Percentiles rank a stretch among this genome's conserved stretches.
Conservation (phyloP, 345 rosid genomes). For the Eucalyptus curtisii region DNA sequence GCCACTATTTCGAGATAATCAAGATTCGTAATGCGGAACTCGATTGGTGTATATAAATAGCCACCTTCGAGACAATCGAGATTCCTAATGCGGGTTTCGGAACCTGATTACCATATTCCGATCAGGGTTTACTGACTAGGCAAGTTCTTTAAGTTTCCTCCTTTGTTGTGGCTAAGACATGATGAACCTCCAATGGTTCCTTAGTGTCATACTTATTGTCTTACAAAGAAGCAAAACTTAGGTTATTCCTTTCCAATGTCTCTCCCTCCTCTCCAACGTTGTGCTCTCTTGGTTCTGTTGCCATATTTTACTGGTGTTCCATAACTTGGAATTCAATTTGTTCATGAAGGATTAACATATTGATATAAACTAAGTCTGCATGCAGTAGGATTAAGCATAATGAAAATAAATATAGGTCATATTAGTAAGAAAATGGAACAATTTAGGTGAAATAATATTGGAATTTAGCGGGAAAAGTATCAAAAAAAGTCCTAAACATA, state of each 20-base stretch:
- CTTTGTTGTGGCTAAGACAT: neutral
- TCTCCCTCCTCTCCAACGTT: neutral
- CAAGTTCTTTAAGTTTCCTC: neutral
- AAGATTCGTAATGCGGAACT: neutral
- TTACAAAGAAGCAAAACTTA: neutral
- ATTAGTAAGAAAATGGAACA: neutral
- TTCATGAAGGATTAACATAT: neutral
- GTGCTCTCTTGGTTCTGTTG: neutral
- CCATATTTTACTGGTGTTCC: neutral
- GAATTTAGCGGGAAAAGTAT: neutral
- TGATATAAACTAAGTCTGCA: neutral
- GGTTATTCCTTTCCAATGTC: neutral
- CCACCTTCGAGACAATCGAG: neutral
- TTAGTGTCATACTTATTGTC: neutral
- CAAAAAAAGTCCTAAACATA: no score
- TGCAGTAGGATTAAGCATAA: neutral
- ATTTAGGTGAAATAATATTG: neutral
- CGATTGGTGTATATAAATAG: neutral
- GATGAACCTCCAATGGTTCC: neutral
- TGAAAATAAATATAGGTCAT: neutral
- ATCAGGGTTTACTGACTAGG: neutral
- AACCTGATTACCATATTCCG: neutral
- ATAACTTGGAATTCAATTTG: neutral
- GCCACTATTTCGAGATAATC: neutral
- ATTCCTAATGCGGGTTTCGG: neutral